Evolutionary conservation across 306 rosid species (phyloP).

Genomic region (Aeschynomene evenia): DNA sequence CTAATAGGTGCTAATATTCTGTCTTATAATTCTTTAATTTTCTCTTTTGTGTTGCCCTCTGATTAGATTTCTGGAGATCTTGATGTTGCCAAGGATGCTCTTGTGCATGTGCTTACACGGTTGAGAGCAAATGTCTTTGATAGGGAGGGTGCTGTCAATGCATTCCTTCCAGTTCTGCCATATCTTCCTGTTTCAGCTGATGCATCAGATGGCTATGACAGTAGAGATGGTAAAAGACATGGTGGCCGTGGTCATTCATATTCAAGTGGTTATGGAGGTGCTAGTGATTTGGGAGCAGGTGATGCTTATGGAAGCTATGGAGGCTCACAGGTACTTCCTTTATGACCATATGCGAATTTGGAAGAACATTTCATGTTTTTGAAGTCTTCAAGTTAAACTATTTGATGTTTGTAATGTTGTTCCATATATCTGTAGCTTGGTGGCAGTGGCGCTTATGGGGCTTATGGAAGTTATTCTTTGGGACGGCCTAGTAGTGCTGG

Average conservation of each 20-base stretch:
- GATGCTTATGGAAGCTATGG: slow-evolving; percentile 83
- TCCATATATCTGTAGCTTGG: slow-evolving; percentile 61
- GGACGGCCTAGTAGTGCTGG: slow-evolving; percentile 75
- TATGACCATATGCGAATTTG: neutral
- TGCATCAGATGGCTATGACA: slow-evolving; percentile 71
- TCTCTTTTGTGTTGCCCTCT: neutral
- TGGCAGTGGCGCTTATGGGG: slow-evolving; percentile 72
- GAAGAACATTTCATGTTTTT: neutral
- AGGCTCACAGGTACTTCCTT: slow-evolving; percentile 69
- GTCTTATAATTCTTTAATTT: neutral
- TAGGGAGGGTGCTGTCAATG: slow-evolving; percentile 82
- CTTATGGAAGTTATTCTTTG: slow-evolving; percentile 80
- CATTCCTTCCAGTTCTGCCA: slow-evolving; percentile 83
- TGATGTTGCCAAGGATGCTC: slow-evolving; percentile 95
- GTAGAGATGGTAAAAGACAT: slow-evolving; percentile 80
- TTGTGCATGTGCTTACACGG: slow-evolving; percentile 86
- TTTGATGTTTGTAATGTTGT: slow-evolving; percentile 24
- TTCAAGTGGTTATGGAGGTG: slow-evolving; percentile 77
- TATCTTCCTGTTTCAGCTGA: slow-evolving; percentile 80
- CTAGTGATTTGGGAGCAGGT: slow-evolving; percentile 63
- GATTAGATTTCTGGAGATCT: slow-evolving; percentile 88
- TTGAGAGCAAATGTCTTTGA: slow-evolving; percentile 90
- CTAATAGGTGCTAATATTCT: slow-evolving; percentile 11
- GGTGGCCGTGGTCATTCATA: slow-evolving; percentile 90
- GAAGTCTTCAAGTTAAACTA: slow-evolving; percentile 10